A percentile compares a stretch with the other conserved stretches of the same genome.
These are phyloP conservation scores for Wickerhamomyces queroliae DNA, from an alignment of 805 yeast genomes.

Conservation along the genomic window DNA sequence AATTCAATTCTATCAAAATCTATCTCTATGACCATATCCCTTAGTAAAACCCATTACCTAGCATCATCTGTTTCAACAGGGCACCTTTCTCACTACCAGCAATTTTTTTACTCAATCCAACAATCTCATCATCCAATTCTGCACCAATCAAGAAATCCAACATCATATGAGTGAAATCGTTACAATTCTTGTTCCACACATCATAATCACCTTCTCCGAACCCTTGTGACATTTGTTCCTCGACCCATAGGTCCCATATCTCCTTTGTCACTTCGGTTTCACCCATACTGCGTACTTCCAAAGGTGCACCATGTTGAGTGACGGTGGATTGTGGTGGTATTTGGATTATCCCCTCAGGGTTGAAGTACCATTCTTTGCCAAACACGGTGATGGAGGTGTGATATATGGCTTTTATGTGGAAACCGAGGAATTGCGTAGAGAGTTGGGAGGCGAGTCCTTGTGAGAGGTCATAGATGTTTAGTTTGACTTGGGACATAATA, in stretches of 20 bases:
- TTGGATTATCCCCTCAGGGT: constrained; percentile 46
- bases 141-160: constrained; percentile 53
- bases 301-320: constrained; percentile 58
- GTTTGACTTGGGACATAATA: background rate
- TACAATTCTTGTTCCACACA: constrained; percentile 59
- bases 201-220: constrained; percentile 40
- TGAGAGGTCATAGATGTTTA: constrained; percentile 53
- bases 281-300: constrained; percentile 48
- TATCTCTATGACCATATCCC: too few relatives aligned
- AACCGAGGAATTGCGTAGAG: constrained; percentile 47
- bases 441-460: constrained; percentile 51
- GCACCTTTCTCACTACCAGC: constrained; percentile 46
- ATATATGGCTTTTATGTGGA: constrained; percentile 55
- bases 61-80: constrained; percentile 32
- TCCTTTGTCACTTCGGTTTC: constrained; percentile 46
- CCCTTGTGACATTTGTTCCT: constrained; percentile 39
- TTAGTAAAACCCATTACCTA: constrained; percentile 5
- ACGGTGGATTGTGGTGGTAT: constrained; percentile 41
- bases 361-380: constrained; percentile 53
- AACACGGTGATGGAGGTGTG: constrained; percentile 56
- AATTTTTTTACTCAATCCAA: constrained; percentile 46
- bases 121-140: constrained; percentile 47
- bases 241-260: constrained; percentile 45
- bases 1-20: too few relatives aligned
- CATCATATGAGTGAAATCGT: constrained; percentile 56